These are phyloP conservation scores for Blastocystis sp. DNA, from an alignment of 352 stramenopile species.

Conservation along the genomic window DNA sequence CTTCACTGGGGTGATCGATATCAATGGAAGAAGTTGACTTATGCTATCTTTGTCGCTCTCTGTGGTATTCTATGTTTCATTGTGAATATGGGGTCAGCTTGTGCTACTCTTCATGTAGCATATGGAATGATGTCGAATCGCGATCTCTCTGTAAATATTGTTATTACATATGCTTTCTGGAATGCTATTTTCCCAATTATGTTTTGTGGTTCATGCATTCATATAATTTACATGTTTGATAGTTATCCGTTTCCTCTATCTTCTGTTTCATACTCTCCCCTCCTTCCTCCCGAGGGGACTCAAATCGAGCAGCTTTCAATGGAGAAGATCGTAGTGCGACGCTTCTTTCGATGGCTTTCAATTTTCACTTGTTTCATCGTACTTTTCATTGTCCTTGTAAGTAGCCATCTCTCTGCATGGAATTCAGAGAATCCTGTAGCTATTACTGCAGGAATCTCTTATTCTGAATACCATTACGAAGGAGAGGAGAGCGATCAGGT, in stretches of 20 bases:
- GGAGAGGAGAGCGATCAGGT: background rate
- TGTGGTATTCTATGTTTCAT: background rate
- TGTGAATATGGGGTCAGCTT: constrained; percentile 17
- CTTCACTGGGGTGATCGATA: background rate
- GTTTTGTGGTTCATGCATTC: background rate
- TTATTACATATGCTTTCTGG: background rate
- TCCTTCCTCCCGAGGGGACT: background rate
- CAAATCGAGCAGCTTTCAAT: background rate
- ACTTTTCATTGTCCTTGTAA: background rate
- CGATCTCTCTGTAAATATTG: background rate
- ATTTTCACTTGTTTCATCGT: background rate
- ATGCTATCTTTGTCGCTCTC: background rate
- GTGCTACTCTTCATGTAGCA: background rate
- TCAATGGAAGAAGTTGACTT: constrained; percentile 9
- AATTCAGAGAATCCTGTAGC: constrained; percentile 19
- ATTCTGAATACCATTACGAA: background rate
- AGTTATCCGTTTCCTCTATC: background rate
- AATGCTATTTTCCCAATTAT: background rate
- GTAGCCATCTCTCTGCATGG: background rate
- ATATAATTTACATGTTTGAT: constrained; percentile 32
- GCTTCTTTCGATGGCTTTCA: background rate
- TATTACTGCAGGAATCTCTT: background rate
- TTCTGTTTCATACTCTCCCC: background rate
- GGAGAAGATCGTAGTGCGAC: constrained; percentile 5
- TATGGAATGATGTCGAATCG: background rate